A percentile compares a stretch with the other conserved stretches of the same genome.
Conservation (phyloP, 1,284 basidiomycete species). For the Rhodofomes roseus region DNA sequence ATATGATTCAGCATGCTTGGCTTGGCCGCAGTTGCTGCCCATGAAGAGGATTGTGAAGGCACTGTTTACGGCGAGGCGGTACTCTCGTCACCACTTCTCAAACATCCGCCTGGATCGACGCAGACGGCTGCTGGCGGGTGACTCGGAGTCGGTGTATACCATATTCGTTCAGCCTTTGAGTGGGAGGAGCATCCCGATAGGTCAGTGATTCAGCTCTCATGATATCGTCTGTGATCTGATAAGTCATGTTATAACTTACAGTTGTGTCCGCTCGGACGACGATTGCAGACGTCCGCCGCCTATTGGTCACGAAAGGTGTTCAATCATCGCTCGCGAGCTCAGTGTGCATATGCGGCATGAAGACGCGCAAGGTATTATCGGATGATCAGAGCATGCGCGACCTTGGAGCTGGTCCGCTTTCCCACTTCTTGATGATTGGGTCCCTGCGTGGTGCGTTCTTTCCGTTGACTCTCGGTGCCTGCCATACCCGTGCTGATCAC, state of each 20-base stretch:
- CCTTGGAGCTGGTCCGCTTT: no score
- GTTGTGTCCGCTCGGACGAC: not conserved
- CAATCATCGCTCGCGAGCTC: no score
- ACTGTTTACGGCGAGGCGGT: not conserved
- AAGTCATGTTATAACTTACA: not conserved
- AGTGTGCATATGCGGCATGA: no score
- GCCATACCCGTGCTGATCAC: no score
- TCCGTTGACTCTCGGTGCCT: no score
- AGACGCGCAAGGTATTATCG: no score
- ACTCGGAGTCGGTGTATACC: not conserved
- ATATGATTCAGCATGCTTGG: no score
- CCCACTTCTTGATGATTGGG: no score
- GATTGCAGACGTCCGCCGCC: no score
- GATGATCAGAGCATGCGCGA: no score
- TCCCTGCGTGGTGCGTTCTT: no score
- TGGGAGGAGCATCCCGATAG: not conserved
- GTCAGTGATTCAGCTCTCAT: not conserved
- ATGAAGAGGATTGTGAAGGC: not conserved
- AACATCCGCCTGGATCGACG: not conserved
- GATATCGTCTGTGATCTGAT: not conserved
- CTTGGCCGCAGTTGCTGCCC: not conserved
- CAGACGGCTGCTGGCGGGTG: not conserved
- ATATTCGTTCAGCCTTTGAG: not conserved
- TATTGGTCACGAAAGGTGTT: no score
- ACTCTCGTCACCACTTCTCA: not conserved